phyloP scores from a whole-genome alignment of 192 early-diverging fungal genomes.

The Geranomyces michiganensis region DNA sequence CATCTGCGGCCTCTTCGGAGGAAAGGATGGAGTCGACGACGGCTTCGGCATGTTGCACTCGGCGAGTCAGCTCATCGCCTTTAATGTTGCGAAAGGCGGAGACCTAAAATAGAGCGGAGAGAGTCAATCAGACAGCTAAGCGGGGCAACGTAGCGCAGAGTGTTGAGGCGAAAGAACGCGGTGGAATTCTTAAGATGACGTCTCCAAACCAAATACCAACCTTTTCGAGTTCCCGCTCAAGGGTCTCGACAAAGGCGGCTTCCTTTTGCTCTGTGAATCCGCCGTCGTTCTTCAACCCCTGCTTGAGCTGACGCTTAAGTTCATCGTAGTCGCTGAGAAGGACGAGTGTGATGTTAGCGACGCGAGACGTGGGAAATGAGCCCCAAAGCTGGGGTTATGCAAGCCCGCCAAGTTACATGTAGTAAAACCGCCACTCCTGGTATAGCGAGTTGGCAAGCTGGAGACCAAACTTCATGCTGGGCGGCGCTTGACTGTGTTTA shows the following conservation, averaged over 20 bases:
- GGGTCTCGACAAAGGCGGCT: constrained; percentile 76
- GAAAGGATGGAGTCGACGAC: constrained; percentile 42
- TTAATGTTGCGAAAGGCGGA: constrained; percentile 57
- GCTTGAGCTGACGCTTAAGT: constrained; percentile 85
- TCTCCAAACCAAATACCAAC: constrained; percentile 13
- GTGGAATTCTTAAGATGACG: background rate
- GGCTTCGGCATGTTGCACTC: constrained; percentile 51
- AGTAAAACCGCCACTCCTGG: constrained; percentile 84
- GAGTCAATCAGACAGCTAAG: too few species aligned
- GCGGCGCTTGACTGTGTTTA: background rate
- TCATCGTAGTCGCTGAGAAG: constrained; percentile 70
- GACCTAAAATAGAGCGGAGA: too few species aligned
- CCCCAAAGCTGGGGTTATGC: too few species aligned
- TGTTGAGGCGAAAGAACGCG: background rate
- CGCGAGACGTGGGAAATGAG: background rate
- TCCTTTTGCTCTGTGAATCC: constrained; percentile 84
- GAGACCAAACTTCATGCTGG: constrained; percentile 87
- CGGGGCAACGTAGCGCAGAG: background rate
- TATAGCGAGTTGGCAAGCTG: constrained; percentile 78
- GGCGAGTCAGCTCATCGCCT: constrained; percentile 53
- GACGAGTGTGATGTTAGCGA: background rate
- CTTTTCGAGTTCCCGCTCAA: constrained; percentile 93
- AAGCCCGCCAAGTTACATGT: too few species aligned
- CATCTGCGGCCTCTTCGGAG: constrained; percentile 22
- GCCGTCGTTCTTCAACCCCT: constrained; percentile 51